Conservation (phyloP, 306 rosid genomes). For the Prinsepia uniflora region DNA sequence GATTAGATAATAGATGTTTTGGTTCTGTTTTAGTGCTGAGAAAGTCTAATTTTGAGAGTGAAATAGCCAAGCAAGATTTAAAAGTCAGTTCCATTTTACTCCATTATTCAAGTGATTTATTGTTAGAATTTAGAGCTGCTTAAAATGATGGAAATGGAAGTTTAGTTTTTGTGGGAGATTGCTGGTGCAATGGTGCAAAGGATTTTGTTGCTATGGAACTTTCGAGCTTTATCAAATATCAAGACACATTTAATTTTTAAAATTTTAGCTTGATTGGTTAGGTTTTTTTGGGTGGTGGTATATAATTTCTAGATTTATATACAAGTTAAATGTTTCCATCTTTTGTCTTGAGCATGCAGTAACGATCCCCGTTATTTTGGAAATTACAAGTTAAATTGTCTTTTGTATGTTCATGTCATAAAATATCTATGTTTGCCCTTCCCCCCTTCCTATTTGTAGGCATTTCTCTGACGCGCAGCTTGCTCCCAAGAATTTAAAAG, state of each 20-base stretch:
- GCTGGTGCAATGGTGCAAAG: not conserved
- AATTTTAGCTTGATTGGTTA: not conserved
- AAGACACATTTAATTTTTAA: not conserved
- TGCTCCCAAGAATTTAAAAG: constrained; percentile 46
- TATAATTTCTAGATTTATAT: not conserved
- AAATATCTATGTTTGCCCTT: not conserved
- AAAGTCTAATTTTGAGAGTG: too few species aligned
- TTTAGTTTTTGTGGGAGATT: not conserved
- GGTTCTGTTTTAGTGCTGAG: too few species aligned
- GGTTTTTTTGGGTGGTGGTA: not conserved
- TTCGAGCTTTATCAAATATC: not conserved
- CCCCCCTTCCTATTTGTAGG: constrained; percentile 37
- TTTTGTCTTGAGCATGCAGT: not conserved
- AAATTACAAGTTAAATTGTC: not conserved
- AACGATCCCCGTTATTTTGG: not conserved
- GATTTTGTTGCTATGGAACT: not conserved
- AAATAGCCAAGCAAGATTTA: too few species aligned
- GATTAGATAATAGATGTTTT: too few species aligned
- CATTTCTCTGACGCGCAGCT: constrained; percentile 39
- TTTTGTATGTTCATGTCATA: not conserved
- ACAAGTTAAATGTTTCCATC: not conserved
- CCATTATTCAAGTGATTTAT: not conserved
- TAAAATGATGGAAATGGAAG: not conserved
- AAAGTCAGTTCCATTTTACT: too few species aligned
- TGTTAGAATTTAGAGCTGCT: not conserved